These are phyloP conservation scores for Cladosporium sp. DNA, from an alignment of 2,329 filamentous ascomycete species.

Conservation along the genomic window DNA sequence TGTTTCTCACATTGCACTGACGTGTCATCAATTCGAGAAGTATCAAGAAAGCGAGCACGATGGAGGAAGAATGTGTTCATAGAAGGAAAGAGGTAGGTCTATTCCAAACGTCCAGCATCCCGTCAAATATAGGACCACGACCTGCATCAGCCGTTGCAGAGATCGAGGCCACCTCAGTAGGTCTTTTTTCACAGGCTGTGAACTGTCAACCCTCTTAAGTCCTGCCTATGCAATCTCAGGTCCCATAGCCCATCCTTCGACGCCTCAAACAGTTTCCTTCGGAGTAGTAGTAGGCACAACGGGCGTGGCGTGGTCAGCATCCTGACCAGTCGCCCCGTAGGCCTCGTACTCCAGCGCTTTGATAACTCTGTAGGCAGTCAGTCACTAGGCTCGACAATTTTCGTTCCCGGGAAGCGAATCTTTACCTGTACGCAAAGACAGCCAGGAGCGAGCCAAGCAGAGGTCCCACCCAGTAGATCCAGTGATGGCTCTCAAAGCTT, in stretches of 20 bases:
- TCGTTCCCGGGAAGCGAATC: constrained; percentile 20
- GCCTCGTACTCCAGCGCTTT: constrained; percentile 29
- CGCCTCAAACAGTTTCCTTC: neutral
- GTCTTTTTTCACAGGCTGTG: no score
- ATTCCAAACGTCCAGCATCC: no score
- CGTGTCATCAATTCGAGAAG: no score
- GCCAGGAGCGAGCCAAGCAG: constrained; percentile 36
- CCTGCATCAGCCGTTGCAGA: no score
- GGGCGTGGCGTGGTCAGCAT: constrained; percentile 1
- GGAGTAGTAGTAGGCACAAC: neutral
- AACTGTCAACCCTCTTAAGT: neutral
- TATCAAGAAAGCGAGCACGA: no score
- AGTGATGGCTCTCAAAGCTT: constrained; percentile 35
- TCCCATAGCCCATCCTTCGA: neutral
- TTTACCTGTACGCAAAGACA: constrained; percentile 36
- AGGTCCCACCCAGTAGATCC: constrained; percentile 43
- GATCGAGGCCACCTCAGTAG: no score
- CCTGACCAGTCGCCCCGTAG: constrained; percentile 8
- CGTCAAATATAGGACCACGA: no score
- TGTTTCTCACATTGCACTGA: no score
- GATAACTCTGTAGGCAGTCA: constrained; percentile 21
- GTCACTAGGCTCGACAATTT: constrained; percentile 17
- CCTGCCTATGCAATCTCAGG: neutral
- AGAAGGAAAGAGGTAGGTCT: no score
- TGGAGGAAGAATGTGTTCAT: no score